phyloP scores from a whole-genome alignment of 2,329 filamentous ascomycete genomes.

The Fusarium scirpi region DNA sequence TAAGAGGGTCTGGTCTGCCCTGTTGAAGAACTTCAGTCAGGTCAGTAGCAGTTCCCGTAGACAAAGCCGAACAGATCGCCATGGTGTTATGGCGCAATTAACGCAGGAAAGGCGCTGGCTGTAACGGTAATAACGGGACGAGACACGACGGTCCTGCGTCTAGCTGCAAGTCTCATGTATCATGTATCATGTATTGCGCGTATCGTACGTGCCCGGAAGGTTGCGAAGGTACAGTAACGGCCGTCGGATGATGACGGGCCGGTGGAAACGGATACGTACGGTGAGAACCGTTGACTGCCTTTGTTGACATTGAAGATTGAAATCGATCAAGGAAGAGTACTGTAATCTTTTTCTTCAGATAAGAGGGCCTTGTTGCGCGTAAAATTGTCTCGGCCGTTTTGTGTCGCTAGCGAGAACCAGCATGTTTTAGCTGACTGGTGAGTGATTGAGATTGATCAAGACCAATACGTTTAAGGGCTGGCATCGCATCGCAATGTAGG shows the following conservation, averaged over 20 bases:
- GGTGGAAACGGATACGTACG: conserved; percentile 18
- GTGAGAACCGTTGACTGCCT: conserved; percentile 1
- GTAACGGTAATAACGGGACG: conserved; percentile 23
- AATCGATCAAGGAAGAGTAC: not conserved
- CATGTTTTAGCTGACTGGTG: not conserved
- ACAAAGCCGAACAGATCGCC: conserved; percentile 24
- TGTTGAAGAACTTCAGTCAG: conserved; percentile 11
- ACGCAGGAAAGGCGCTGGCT: conserved; percentile 26
- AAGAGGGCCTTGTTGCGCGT: conserved; percentile 15
- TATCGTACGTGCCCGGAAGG: conserved; percentile 42
- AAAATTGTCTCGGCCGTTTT: conserved; percentile 27
- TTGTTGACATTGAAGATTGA: not conserved
- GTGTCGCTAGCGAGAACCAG: conserved; percentile 22
- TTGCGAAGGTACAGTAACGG: conserved; percentile 32
- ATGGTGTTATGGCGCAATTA: conserved; percentile 32
- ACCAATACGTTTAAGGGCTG: conserved; percentile 16
- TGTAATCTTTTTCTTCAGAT: conserved; percentile 7
- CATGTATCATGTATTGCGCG: conserved; percentile 18
- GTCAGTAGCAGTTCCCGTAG: conserved; percentile 18
- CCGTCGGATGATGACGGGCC: conserved; percentile 29
- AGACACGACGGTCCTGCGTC: conserved; percentile 23
- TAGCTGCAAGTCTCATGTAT: conserved; percentile 31
- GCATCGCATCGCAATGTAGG: conserved; percentile 20
- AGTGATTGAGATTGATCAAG: conserved; percentile 17
- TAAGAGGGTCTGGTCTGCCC: conserved; percentile 30